Conservation (phyloP, 768 basidiomycete genomes). For the Auricularia sp. region DNA sequence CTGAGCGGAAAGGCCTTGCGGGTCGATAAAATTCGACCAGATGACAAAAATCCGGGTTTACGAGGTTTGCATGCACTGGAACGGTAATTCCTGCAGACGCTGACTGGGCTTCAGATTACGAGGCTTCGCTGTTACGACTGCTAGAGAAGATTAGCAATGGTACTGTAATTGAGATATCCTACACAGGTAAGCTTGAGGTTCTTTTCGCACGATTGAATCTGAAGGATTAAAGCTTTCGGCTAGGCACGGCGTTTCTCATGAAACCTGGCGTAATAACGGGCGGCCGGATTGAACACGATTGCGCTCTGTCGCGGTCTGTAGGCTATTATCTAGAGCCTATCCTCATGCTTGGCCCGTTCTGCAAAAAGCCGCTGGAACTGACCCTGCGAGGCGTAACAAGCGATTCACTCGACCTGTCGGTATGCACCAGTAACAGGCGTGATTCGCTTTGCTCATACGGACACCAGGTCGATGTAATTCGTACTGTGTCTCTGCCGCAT, state of each 20-base stretch:
- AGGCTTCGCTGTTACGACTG: no score
- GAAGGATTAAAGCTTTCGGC: background rate
- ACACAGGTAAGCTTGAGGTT: conserved; percentile 58
- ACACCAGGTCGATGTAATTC: conserved; percentile 40
- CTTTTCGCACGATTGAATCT: background rate
- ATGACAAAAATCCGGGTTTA: no score
- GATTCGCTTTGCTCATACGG: conserved; percentile 49
- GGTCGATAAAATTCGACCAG: no score
- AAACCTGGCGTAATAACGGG: conserved; percentile 90
- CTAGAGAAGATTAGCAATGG: conserved; percentile 44
- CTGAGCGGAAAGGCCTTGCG: no score
- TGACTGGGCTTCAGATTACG: no score
- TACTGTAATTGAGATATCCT: conserved; percentile 88
- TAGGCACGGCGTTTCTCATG: conserved; percentile 84
- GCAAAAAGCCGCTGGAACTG: conserved; percentile 75
- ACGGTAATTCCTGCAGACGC: no score
- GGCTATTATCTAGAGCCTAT: conserved; percentile 93
- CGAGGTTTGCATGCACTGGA: no score
- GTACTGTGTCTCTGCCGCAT: no score
- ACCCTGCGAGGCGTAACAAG: conserved; percentile 87
- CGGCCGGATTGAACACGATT: conserved; percentile 74
- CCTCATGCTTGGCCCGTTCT: conserved; percentile 83
- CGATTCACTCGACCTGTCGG: conserved; percentile 86
- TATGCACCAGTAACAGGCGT: conserved; percentile 28
- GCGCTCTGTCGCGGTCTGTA: conserved; percentile 77